These are phyloP conservation scores for Multifurca ochricompacta DNA, from an alignment of 768 basidiomycete species.

Conservation along the genomic window DNA sequence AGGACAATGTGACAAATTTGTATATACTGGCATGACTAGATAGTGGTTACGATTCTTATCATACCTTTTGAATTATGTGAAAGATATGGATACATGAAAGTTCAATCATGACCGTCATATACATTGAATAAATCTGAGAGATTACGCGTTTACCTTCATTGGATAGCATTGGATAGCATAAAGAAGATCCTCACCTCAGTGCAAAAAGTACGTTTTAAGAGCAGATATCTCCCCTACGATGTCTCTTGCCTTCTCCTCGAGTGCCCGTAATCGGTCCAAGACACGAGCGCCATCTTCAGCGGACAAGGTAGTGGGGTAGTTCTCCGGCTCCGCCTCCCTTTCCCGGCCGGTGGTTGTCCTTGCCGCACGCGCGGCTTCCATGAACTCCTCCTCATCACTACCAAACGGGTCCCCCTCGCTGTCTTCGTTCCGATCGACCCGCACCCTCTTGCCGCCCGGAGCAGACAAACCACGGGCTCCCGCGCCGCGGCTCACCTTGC, in stretches of 20 bases:
- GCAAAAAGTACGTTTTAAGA: slow-evolving; percentile 17
- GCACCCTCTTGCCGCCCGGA: slow-evolving; percentile 6
- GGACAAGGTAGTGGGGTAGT: slow-evolving; percentile 3
- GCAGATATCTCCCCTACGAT: slow-evolving; percentile 18
- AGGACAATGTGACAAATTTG: not conserved
- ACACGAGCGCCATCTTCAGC: slow-evolving; percentile 12
- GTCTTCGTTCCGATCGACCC: slow-evolving; percentile 13
- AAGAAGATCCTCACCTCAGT: slow-evolving; percentile 7
- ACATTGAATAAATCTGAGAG: slow-evolving; percentile 6
- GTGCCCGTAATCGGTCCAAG: slow-evolving; percentile 14
- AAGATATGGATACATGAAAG: slow-evolving; percentile 18
- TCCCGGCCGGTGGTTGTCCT: slow-evolving; percentile 7
- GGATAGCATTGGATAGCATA: not conserved
- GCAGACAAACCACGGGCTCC: not conserved
- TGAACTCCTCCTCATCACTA: slow-evolving; percentile 16
- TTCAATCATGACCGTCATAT: slow-evolving; percentile 15
- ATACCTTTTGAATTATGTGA: slow-evolving; percentile 14
- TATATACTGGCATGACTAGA: slow-evolving; percentile 5
- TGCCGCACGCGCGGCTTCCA: slow-evolving; percentile 17
- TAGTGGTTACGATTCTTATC: slow-evolving; percentile 3
- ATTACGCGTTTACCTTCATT: not conserved
- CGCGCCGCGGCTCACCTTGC: slow-evolving; percentile 13
- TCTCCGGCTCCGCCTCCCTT: slow-evolving; percentile 4
- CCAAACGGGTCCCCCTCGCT: slow-evolving; percentile 17
- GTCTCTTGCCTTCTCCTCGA: slow-evolving; percentile 18